Base-by-base conservation (phyloP, 495 filamentous ascomycete genomes). In the Extremus antarcticus region DNA sequence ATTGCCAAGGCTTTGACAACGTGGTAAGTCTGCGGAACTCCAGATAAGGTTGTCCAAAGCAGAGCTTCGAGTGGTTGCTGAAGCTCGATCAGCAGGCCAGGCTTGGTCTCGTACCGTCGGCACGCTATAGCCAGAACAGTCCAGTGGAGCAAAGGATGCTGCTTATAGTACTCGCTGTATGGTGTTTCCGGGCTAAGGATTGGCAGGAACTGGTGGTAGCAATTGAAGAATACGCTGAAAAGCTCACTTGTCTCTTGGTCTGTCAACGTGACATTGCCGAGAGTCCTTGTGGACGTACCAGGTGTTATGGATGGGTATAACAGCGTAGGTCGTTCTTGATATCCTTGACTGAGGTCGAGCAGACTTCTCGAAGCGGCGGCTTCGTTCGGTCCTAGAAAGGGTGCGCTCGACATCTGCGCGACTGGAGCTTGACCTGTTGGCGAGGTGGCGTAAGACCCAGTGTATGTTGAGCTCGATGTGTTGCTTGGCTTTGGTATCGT, bases 1-100 rank as follows among this genome's bases (percentile, higher is more conserved):
- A 96, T 66, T 68, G 86, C 90, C 39, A 96, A 76, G 8, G 89
- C 90, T 70, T 94, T 94, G 59, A 94, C 87, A n/a, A 91, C 83
- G 65, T 85, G 85, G 63, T 94, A 90, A 63, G 78, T 92, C 61
- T 88, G 87, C 16, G 88, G 88, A 3, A 90, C 82, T 49, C 88
- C 86, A 38, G 84, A 83, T 22, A 95, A 71, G 0, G 88, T 89
- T 43, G 79, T 79, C 89, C 89, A 95, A 3, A 94, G 75, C 43
- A 92, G 70, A 52, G 82, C 77, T 11, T 82, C 85, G 45, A 94
- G 71, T 19, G 87, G 88, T 0, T 75, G 78, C 15, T 86, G 76
- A 2, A 96, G 74, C 38, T 80, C 78, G 25, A 78, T 82, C 51
- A 95, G 72, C 22, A 91, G 74, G 16, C 71, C 70, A 0, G 81